Base-by-base conservation (phyloP, 805 yeast genomes). In the Groenewaldozyma salmanticensis region DNA sequence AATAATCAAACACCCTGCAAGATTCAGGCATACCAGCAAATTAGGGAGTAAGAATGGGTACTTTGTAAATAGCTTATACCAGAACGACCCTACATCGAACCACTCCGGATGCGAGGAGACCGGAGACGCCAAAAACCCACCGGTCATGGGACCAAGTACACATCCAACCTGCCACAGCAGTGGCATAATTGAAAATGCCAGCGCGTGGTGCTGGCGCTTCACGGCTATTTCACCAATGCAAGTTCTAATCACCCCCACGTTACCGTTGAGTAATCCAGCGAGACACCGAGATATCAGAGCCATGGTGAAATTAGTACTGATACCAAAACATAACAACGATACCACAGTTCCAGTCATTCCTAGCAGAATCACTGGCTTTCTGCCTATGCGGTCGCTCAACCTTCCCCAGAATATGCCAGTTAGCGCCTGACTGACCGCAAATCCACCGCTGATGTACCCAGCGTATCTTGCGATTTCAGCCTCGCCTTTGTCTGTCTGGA, bases 201-300 rank as follows among this genome's bases (percentile, higher is more conserved):
- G 42, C 6, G 81, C 79, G 54, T 77, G 81, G 52, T 77, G 82
- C 27, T 65, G 62, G 39, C 74, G 63, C 42, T 77, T 72, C 1
- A 59, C 60, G 3, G 80, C 79, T 13, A 75, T 57, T 52, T 78
- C 85, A 2, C 82, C 84, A 35, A 78, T 64, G 37, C 68, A 59
- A 0, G 84, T 78, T 54, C 84, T 60, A 24, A 78, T 52, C n/a
- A 78, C 81, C 1, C 79, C 77, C 5, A 76, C 72, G 52, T 78
- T 78, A 4, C 83, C 85, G 52, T 77, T 78, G 33, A 77, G 57
- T 2, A 71, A 58, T 0, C 85, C 85, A 60, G 73, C 69, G 33
- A 69, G 46, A 17, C 70, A 62, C 51, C 83, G 62, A 6, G 82
- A 74, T 11, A 61, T 51, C 2, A 78, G 48, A 0, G 82, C 82